A percentile compares a stretch with the other conserved stretches of the same genome.
Conservation (phyloP, 768 basidiomycete species). For the Rubroboletus satanas region DNA sequence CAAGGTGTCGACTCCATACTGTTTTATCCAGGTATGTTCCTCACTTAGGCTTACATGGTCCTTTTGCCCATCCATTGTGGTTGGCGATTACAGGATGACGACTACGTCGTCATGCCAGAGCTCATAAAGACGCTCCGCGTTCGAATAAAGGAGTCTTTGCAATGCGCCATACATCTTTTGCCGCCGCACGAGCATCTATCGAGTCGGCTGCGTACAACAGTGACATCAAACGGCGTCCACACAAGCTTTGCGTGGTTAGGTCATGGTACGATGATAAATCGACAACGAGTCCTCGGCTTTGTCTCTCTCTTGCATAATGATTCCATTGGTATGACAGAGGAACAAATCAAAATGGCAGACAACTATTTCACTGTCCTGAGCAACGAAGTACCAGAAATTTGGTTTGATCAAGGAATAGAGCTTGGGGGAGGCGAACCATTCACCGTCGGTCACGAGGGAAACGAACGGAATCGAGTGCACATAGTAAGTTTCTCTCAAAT, state of each 20-base stretch:
- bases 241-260: conserved; percentile 67
- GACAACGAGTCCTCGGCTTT: conserved; percentile 43
- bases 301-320: conserved; percentile 40
- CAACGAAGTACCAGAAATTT: conserved; percentile 54
- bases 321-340: conserved; percentile 40
- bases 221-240: conserved; percentile 37
- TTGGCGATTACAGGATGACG: conserved; percentile 52
- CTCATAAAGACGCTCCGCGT: conserved; percentile 49
- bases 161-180: conserved; percentile 46
- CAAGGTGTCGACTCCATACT: conserved; percentile 47
- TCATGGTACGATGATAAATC: conserved; percentile 53
- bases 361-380: conserved; percentile 62
- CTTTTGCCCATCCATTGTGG: conserved; percentile 1
- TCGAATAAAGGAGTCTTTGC: conserved; percentile 31
- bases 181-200: conserved; percentile 61
- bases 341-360: conserved; percentile 62
- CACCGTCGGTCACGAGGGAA: conserved; percentile 55
- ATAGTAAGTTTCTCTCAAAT: conserved; percentile 43
- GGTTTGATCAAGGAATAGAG: conserved; percentile 62
- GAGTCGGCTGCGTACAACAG: conserved; percentile 44
- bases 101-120: conserved; percentile 58
- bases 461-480: conserved; percentile 52
- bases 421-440: conserved; percentile 60
- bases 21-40: conserved; percentile 55
- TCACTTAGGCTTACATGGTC: neutral